These are phyloP conservation scores for Epichloe festucae DNA, from an alignment of 2,329 filamentous ascomycete genomes.

Conservation along the genomic window DNA sequence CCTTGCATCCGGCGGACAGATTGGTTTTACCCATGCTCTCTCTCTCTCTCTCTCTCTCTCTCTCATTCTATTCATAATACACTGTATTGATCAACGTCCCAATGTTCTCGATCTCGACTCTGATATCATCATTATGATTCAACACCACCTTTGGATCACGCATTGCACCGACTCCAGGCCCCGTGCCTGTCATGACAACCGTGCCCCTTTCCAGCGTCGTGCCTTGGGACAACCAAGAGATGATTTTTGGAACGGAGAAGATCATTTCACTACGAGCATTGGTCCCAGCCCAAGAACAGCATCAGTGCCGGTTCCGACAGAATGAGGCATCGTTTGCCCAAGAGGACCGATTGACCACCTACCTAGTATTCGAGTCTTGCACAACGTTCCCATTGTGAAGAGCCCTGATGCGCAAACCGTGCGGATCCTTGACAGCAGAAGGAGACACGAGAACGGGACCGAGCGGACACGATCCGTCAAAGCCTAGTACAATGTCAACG, in stretches of 20 bases:
- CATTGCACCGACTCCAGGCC: constrained; percentile 27
- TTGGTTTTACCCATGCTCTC: too few species aligned
- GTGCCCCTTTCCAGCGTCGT: constrained; percentile 48
- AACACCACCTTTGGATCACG: constrained; percentile 25
- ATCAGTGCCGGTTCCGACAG: neutral
- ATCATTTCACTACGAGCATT: constrained; percentile 32
- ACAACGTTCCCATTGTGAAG: constrained; percentile 23
- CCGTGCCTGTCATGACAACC: constrained; percentile 50
- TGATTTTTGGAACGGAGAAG: constrained; percentile 42
- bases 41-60: too few species aligned
- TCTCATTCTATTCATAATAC: constrained; percentile 18
- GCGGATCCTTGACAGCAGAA: constrained; percentile 17
- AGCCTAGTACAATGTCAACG: constrained; percentile 9
- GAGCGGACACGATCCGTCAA: constrained; percentile 38
- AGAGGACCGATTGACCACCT: neutral
- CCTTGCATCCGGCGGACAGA: too few species aligned
- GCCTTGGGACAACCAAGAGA: constrained; percentile 44
- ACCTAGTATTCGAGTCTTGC: constrained; percentile 22
- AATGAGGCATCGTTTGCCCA: neutral
- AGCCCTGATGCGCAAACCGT: constrained; percentile 18
- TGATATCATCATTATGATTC: constrained; percentile 23
- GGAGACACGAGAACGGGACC: constrained; percentile 23
- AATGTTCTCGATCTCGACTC: constrained; percentile 23
- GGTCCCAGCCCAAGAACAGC: neutral
- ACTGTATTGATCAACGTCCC: constrained; percentile 25